phyloP scores from a whole-genome alignment of 257 asterid genomes.

The Anisodus tanguticus region DNA sequence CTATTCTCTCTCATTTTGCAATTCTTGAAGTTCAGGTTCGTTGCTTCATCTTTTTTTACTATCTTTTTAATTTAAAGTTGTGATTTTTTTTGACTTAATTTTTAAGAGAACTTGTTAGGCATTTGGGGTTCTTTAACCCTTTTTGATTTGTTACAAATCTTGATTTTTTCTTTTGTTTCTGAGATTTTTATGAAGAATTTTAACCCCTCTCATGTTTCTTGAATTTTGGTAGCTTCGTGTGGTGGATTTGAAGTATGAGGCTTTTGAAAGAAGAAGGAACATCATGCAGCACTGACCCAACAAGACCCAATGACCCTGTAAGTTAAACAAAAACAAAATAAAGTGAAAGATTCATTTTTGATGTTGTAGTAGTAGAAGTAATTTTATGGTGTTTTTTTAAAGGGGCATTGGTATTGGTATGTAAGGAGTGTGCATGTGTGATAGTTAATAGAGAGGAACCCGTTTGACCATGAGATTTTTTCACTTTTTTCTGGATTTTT shows the following conservation, averaged over 20 bases:
- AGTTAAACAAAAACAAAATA: not conserved
- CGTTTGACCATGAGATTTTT: too few relatives aligned
- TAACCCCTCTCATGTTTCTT: conserved; percentile 24
- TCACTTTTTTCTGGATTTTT: too few relatives aligned
- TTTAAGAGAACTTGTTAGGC: not conserved
- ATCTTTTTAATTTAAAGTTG: not conserved
- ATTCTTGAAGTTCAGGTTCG: conserved; percentile 21
- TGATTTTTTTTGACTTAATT: not conserved
- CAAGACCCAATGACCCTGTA: conserved; percentile 20
- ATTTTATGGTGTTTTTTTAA: not conserved
- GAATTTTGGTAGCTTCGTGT: conserved; percentile 6
- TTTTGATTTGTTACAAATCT: conserved; percentile 15
- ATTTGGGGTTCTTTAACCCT: conserved; percentile 1
- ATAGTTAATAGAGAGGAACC: not conserved
- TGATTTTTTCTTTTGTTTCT: not conserved
- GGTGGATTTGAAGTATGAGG: conserved; percentile 52
- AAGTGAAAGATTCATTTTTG: not conserved
- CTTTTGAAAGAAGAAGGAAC: conserved; percentile 57
- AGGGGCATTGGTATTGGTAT: not conserved
- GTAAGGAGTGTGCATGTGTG: conserved; percentile 3
- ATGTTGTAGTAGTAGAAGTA: not conserved
- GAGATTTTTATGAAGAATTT: conserved; percentile 5
- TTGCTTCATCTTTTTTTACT: not conserved
- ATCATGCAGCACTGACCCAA: conserved; percentile 61
- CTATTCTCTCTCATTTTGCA: not conserved